Conservation (phyloP, 2,329 filamentous ascomycete genomes). For the Stagonosporopsis cucurbitacearum region DNA sequence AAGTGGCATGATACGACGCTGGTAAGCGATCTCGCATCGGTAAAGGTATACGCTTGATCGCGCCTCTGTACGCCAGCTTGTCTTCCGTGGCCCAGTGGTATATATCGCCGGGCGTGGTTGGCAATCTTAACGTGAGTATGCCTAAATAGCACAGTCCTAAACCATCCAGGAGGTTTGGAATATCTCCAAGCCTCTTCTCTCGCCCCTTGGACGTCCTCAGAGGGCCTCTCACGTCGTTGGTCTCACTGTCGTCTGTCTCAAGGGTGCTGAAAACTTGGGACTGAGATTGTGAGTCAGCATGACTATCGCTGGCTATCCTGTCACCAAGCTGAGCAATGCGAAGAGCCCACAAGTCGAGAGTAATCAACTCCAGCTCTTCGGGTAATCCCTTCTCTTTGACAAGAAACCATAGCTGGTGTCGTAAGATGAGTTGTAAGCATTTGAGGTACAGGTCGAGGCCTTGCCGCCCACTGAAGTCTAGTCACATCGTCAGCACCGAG, state of each 20-base stretch:
- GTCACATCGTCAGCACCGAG: conserved; percentile 29
- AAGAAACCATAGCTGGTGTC: conserved; percentile 80
- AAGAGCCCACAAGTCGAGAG: conserved; percentile 85
- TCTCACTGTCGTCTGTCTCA: conserved; percentile 53
- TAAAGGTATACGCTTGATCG: conserved; percentile 63
- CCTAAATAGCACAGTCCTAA: conserved; percentile 82
- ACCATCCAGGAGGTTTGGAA: conserved; percentile 74
- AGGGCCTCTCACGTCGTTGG: conserved; percentile 37
- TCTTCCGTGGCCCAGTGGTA: conserved; percentile 69
- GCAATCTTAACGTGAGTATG: conserved; percentile 74
- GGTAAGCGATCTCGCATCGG: conserved; percentile 72
- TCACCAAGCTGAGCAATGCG: conserved; percentile 66
- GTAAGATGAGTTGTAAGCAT: conserved; percentile 81
- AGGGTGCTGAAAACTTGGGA: conserved; percentile 66
- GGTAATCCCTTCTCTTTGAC: conserved; percentile 71
- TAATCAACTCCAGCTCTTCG: conserved; percentile 75
- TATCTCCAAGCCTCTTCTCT: conserved; percentile 57
- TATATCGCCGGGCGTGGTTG: conserved; percentile 77
- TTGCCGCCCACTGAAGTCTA: conserved; percentile 67
- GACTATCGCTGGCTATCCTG: conserved; percentile 47
- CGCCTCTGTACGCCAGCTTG: conserved; percentile 74
- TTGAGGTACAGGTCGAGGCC: conserved; percentile 83
- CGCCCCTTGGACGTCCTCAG: conserved; percentile 39
- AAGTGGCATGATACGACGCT: conserved; percentile 62
- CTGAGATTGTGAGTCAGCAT: conserved; percentile 52